Base-by-base conservation (phyloP, 2,329 filamentous ascomycete species). In the Aspergillus chevalieri region DNA sequence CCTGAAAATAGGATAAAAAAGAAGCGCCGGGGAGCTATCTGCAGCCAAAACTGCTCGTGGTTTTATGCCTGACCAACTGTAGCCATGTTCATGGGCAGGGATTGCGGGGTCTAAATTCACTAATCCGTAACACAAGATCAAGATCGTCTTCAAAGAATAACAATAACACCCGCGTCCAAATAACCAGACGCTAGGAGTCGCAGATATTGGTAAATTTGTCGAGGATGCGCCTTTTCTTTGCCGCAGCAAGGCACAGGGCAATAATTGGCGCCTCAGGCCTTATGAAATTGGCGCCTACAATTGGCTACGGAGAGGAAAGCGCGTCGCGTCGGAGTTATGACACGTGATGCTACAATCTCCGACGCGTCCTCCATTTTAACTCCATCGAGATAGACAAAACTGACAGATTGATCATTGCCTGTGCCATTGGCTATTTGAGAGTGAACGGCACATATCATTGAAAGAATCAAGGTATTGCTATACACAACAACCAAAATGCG, bases 241-340 rank as follows among this genome's bases (percentile, higher is more conserved):
- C 50, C n/a, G 28, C 22, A 24, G 30, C 36, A 51, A 41, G 48
- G 38, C 21, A 28, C 47, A 52, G 48, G 50, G 47, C 52, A 44
- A 51, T 46, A 54, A 55, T 50, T 60, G 52, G 56, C 42, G 22
- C 42, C 42, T 43, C 6, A 43, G 24, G 42, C 42, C 6, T 9
- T 8, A n/a, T 19, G 7, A 15, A 2, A 5, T 53, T 52, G 53
- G 41, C 48, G 45, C 51, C 50, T 48, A 50, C 56, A 57, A 65
- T 63, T 60, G 61, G 59, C 57, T 48, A 61, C 58, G 54, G 59
- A 43, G 47, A 43, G 42, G 26, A 10, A 52, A 58, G 59, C 63
- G 64, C 57, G 55, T 64, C 63, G 62, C 61, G 59, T 61, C 47
- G 30, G 36, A 49, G 43, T 22, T 36, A 21, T 17, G 17, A 19